A percentile compares a stretch with the other conserved stretches of the same genome.
Conservation (phyloP, 768 basidiomycete genomes). For the Porphyrellus cyaneotinctus region DNA sequence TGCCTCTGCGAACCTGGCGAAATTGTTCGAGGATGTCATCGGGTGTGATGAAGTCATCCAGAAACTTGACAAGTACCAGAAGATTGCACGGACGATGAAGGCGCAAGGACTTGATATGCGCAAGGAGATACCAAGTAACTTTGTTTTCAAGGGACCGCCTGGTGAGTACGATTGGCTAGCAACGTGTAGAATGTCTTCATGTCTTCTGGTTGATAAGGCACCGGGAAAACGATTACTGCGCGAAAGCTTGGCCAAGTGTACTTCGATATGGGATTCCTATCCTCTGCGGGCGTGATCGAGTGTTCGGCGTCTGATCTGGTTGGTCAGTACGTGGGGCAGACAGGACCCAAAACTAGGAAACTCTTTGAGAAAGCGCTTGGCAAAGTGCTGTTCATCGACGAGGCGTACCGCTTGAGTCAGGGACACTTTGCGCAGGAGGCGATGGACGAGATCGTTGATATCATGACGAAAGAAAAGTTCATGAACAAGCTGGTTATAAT, state of each 20-base stretch:
- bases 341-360: conserved; percentile 60
- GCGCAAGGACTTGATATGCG: conserved; percentile 39
- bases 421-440: conserved; percentile 69
- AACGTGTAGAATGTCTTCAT: neutral
- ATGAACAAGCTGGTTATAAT: conserved; percentile 60
- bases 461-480: conserved; percentile 57
- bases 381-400: conserved; percentile 66
- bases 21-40: conserved; percentile 60
- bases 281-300: conserved; percentile 52
- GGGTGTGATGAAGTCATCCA: conserved; percentile 53
- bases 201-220: conserved; percentile 37
- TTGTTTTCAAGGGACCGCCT: conserved; percentile 71
- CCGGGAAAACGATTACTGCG: conserved; percentile 61
- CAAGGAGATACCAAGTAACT: conserved; percentile 56
- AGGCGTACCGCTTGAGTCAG: conserved; percentile 60
- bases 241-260: conserved; percentile 61
- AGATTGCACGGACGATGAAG: conserved; percentile 43
- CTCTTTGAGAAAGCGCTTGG: conserved; percentile 64
- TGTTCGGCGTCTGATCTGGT: conserved; percentile 69
- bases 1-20: conserved; percentile 47
- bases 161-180: conserved; percentile 33
- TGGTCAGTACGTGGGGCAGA: conserved; percentile 67
- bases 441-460: conserved; percentile 63
- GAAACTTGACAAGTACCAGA: conserved; percentile 50
- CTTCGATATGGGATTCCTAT: conserved; percentile 58